These are phyloP conservation scores for Sporothrix euskadiensis DNA, from an alignment of 2,329 filamentous ascomycete genomes.

Conservation along the genomic window DNA sequence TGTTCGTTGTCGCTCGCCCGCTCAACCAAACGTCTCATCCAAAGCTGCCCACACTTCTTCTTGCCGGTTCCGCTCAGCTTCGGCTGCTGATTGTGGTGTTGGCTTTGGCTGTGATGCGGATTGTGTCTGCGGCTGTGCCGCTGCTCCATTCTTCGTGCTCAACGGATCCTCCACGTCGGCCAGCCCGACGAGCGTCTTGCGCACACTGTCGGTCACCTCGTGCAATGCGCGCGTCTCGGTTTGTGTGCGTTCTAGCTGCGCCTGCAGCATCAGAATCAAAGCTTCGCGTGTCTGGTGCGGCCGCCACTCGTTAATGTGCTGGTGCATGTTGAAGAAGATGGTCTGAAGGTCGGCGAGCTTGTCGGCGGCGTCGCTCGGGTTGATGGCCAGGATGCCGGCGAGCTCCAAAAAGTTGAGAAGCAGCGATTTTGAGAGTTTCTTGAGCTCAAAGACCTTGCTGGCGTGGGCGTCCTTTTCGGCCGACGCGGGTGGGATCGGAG, in stretches of 20 bases:
- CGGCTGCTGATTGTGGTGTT: neutral
- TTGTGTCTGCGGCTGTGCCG: neutral
- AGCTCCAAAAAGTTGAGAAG: slow-evolving; percentile 89
- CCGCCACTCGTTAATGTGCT: slow-evolving; percentile 89
- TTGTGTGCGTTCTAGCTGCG: slow-evolving; percentile 70
- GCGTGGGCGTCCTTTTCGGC: slow-evolving; percentile 51
- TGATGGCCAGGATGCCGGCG: slow-evolving; percentile 66
- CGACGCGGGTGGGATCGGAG: slow-evolving; percentile 48
- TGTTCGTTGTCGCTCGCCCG: slow-evolving; percentile 29
- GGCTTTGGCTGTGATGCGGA: neutral
- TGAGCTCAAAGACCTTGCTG: slow-evolving; percentile 67
- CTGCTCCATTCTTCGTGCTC: neutral
- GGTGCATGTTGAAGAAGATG: slow-evolving; percentile 87
- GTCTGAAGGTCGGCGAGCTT: slow-evolving; percentile 79
- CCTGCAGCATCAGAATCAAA: slow-evolving; percentile 83
- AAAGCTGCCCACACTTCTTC: slow-evolving; percentile 46
- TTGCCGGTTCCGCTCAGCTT: slow-evolving; percentile 11
- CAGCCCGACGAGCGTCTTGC: slow-evolving; percentile 69
- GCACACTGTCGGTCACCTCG: slow-evolving; percentile 69
- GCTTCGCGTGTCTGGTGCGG: slow-evolving; percentile 91
- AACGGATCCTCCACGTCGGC: slow-evolving; percentile 50
- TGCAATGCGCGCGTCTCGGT: slow-evolving; percentile 71
- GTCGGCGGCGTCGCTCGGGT: slow-evolving; percentile 62
- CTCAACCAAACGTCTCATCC: slow-evolving; percentile 48
- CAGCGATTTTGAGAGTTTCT: slow-evolving; percentile 78